phyloP scores from a whole-genome alignment of 2,329 filamentous ascomycete species.

The Septoria petroselini region DNA sequence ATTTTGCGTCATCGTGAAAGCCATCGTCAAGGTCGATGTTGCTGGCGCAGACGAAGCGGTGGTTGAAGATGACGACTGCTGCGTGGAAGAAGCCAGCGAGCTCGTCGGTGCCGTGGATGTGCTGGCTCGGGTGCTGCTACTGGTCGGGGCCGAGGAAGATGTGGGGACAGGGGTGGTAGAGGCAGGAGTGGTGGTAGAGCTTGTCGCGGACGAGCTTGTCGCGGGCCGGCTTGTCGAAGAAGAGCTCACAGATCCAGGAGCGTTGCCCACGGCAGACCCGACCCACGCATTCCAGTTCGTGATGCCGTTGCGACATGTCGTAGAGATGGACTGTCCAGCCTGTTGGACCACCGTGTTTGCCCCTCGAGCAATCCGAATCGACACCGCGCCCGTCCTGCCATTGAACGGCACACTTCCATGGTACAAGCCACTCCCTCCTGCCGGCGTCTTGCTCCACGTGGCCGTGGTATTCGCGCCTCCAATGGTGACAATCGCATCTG shows the following conservation, averaged over 20 bases:
- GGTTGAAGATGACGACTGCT: not conserved
- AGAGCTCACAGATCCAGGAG: not conserved
- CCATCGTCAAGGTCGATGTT: conserved; percentile 11
- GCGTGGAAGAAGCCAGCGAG: too few species aligned
- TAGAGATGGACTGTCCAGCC: conserved; percentile 41
- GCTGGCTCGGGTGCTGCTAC: conserved; percentile 4
- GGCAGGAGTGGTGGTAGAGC: conserved; percentile 8
- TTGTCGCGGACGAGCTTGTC: conserved; percentile 4
- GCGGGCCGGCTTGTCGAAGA: not conserved
- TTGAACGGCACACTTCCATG: conserved; percentile 37
- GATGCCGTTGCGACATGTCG: conserved; percentile 23
- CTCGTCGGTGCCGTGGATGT: not conserved
- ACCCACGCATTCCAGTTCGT: conserved; percentile 30
- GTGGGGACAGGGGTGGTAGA: conserved; percentile 6
- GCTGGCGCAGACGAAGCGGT: conserved; percentile 1
- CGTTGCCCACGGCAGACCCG: conserved; percentile 11
- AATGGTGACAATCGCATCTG: conserved; percentile 40
- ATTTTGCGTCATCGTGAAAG: conserved; percentile 16
- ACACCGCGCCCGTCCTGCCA: conserved; percentile 41
- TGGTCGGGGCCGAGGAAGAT: conserved; percentile 7
- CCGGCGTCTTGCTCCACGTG: conserved; percentile 17
- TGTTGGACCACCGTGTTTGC: conserved; percentile 33
- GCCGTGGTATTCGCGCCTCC: conserved; percentile 37
- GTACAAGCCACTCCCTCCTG: conserved; percentile 21
- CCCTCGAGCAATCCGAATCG: conserved; percentile 36